Percentiles rank a stretch among this genome's conserved stretches.
phyloP scores from a whole-genome alignment of 2,329 filamentous ascomycete genomes.

The Ilyonectria destructans region DNA sequence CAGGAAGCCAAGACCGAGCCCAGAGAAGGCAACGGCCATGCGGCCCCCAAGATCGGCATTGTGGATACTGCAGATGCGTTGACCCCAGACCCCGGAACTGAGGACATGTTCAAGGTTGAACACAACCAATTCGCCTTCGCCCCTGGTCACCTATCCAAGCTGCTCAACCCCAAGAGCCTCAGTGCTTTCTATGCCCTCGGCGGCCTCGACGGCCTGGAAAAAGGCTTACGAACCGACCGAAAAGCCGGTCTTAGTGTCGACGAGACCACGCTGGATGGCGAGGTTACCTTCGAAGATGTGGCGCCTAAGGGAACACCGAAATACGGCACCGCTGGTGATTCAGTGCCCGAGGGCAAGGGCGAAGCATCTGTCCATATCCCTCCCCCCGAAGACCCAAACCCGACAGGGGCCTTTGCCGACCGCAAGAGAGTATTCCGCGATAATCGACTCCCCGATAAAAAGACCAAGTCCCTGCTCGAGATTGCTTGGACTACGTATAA shows the following conservation, averaged over 20 bases:
- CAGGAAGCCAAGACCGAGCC: slow-evolving; percentile 35
- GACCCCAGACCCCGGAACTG: slow-evolving; percentile 76
- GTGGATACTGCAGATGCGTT: slow-evolving; percentile 52
- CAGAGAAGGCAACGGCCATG: slow-evolving; percentile 20
- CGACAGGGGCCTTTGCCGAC: slow-evolving; percentile 45
- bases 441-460: slow-evolving; percentile 77
- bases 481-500: slow-evolving; percentile 81
- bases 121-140: slow-evolving; percentile 89
- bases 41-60: slow-evolving; percentile 31
- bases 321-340: slow-evolving; percentile 54
- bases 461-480: slow-evolving; percentile 73
- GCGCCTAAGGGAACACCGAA: slow-evolving; percentile 56
- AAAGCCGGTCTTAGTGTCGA: slow-evolving; percentile 79
- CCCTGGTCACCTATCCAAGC: slow-evolving; percentile 84
- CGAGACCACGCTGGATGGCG: slow-evolving; percentile 75
- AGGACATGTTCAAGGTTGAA: slow-evolving; percentile 80
- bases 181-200: slow-evolving; percentile 83
- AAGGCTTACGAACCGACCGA: slow-evolving; percentile 78
- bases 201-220: slow-evolving; percentile 81
- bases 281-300: slow-evolving; percentile 78
- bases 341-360: slow-evolving; percentile 48
- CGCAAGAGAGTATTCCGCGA: slow-evolving; percentile 66
- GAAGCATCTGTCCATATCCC: slow-evolving; percentile 48
- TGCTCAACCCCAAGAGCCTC: slow-evolving; percentile 85
- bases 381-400: slow-evolving; percentile 42